Evolutionary conservation across 306 rosid species (phyloP), one percentile per base, ranked within the genome.

Genomic region (Prinsepia uniflora): DNA sequence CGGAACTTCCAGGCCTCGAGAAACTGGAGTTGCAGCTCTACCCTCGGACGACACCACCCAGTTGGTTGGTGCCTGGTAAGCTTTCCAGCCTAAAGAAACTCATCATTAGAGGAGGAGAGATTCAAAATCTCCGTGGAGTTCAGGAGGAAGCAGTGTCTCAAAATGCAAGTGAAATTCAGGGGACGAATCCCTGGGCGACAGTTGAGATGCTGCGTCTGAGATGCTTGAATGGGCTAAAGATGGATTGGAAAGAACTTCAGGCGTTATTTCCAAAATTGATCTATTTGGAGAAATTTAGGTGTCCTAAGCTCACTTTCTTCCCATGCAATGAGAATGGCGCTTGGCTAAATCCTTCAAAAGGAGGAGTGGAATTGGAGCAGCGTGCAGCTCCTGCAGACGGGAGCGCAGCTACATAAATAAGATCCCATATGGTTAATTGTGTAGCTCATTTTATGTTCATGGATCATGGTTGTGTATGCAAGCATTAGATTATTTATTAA

Each of bases 11-110:
- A 47, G 40, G 3, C 12, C 75, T 72, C 1, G 70, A 54, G 80
- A 81, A 81, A 48, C 65, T 81, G 71, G 84, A 81, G 4, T 41
- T 81, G 14, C 65, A 66, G 46, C 45, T 72, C 34, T 56, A 42
- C 34, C 78, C 67, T 24, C 1, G 1, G 10, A 18, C 1, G 45
- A 20, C 15, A 18, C 46, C 44, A 22, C 78, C 72, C 5, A 18
- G 7, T 30, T 74, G 78, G 72, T 17, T 74, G 78, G 1, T 2
- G 18, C 64, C 71, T 4, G 18, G 13, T 8, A 2, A 0, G 8
- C 34, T 41, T 11, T 7, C 15, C 3, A 10, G 39, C 2, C 67
- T 74, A 7, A 54, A 66, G 10, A 65, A 56, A 34, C 72, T 74
- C 59, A 65, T 34, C 24, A 12, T 56, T 14, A 65, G 78, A 43